These are phyloP conservation scores for Solanum dulcamara DNA, from an alignment of 257 asterid species.

Conservation along the genomic window DNA sequence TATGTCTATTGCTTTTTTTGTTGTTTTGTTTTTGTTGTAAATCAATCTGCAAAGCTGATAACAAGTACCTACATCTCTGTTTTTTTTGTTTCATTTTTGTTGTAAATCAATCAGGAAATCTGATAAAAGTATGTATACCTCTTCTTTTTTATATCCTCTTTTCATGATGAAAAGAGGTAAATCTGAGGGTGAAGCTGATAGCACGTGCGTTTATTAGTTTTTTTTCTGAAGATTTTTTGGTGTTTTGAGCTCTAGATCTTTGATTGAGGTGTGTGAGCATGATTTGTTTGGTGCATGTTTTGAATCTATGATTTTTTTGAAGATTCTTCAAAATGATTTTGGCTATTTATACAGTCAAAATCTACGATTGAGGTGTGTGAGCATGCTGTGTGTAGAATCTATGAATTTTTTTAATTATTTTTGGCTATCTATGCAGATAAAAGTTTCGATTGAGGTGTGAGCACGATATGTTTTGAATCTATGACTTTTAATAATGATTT, in stretches of 20 bases:
- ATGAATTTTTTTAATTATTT: background rate
- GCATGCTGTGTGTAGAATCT: background rate
- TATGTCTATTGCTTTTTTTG: background rate
- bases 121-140: background rate
- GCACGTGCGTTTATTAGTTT: background rate
- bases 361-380: too few species aligned
- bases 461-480: background rate
- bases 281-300: too few species aligned
- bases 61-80: background rate
- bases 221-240: background rate
- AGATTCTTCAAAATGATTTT: background rate
- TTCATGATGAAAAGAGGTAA: background rate
- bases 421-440: background rate
- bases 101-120: constrained; percentile 12
- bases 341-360: background rate
- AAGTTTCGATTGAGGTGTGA: background rate
- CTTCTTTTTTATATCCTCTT: background rate
- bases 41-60: background rate
- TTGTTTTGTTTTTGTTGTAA: background rate
- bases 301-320: background rate
- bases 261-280: background rate
- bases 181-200: background rate
- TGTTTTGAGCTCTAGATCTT: constrained; percentile 17
- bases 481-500: background rate
- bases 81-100: background rate